Conservation (phyloP, 2,329 filamentous ascomycete genomes). For the Aspergillus puulaauensis region DNA sequence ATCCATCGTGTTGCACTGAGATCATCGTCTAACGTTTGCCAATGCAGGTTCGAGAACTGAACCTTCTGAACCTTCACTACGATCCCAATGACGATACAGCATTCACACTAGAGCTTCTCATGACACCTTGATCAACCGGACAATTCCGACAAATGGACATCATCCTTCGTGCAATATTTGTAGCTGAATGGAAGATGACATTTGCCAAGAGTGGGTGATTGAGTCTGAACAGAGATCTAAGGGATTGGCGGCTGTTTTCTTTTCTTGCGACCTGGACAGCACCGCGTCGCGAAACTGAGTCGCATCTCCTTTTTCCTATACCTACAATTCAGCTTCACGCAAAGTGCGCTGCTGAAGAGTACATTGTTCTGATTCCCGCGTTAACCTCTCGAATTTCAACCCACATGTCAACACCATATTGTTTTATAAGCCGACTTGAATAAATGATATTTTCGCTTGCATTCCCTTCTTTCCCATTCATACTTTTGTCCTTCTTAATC, state of each 20-base stretch:
- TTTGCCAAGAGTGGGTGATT: conserved; percentile 37
- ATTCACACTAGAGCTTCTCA: conserved; percentile 39
- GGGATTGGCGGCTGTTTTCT: conserved; percentile 26
- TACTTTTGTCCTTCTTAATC: not conserved
- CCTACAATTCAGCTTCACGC: not conserved
- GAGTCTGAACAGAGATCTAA: conserved; percentile 51
- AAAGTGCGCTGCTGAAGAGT: not conserved
- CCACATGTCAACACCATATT: not conserved
- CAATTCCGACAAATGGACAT: conserved; percentile 29
- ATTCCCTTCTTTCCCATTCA: not conserved
- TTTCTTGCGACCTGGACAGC: not conserved
- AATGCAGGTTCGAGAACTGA: conserved; percentile 5
- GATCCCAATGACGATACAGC: conserved; percentile 43
- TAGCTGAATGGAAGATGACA: conserved; percentile 39
- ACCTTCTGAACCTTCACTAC: conserved; percentile 14
- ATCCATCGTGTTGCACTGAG: not conserved
- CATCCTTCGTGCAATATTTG: conserved; percentile 31
- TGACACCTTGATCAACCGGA: conserved; percentile 28
- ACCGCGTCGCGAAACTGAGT: not conserved
- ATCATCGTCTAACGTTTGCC: not conserved
- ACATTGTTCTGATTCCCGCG: not conserved
- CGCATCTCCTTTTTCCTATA: not conserved
- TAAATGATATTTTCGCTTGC: conserved; percentile 10
- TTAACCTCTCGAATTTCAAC: not conserved
- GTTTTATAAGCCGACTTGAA: conserved; percentile 46